Evolutionary conservation across 441 rosid genomes (phyloP), one percentile per base, ranked within the genome.

Genomic region (Croton setiger): DNA sequence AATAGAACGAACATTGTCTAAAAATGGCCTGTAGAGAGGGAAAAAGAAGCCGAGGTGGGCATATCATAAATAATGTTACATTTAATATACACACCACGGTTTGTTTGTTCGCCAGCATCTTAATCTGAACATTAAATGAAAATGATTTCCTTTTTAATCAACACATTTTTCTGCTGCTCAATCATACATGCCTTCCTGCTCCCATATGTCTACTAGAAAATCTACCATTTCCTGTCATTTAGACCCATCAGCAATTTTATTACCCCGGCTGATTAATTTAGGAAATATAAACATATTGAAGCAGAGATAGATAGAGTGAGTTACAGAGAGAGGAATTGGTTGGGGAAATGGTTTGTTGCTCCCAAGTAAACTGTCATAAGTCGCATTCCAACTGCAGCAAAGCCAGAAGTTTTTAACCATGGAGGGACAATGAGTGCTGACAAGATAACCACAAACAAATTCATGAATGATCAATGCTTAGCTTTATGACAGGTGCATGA

Each of bases 191-290:
- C 96, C 96, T 68, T 92, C 96, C 72, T 92, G 93, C 74, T 92
- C 98, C 96, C 96, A 92, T 18, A 81, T 39, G 79, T 92, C 95
- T 70, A 92, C 96, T 33, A 88, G 92, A 82, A 90, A 92, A 80
- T 87, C 96, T 53, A 88, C 90, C 98, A 92, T 90, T 83, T 90
- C 98, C 98, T 92, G 87, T 48, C 71, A 54, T 74, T 60, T 21
- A 63, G 67, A 27, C n/a, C 3, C 6, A 10, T 8, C 47, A 4
- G 74, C 68, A 36, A 62, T 68, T 10, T 51, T 0, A 11, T 3
- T 17, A 20, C 31, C 31, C 31, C 2, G 31, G 31, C 2, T 31
- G 14, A 35, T 37, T 39, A 39, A 39, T 39, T 13, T 53, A 43
- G 31, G 37, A 8, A 3, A 58, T 0, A 58, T 0, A 4, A 53